Conservation (phyloP, 129 eudicot species). For the Flaveria sonorensis region DNA sequence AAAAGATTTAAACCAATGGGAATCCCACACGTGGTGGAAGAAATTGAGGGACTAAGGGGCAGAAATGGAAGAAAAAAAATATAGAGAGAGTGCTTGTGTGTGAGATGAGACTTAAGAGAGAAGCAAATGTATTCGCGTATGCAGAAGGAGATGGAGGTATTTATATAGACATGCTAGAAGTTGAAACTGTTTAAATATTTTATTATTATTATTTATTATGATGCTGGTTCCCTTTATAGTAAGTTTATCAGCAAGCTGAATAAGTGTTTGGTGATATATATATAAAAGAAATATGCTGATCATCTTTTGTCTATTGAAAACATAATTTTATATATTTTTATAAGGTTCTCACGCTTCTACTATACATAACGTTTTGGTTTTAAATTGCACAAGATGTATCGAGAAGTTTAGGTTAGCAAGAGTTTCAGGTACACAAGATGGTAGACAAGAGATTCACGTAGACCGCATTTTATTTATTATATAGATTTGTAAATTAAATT, state of each 20-base stretch:
- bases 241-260: conserved; percentile 65
- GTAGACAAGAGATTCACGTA: too few species aligned
- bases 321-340: too few species aligned
- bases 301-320: conserved; percentile 27
- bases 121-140: conserved; percentile 52
- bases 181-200: conserved; percentile 38
- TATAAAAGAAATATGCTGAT: conserved; percentile 29
- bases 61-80: background rate
- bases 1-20: background rate
- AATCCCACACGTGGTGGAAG: background rate
- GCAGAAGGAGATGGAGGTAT: conserved; percentile 46
- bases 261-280: conserved; percentile 52
- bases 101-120: conserved; percentile 32
- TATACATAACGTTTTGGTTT: too few species aligned
- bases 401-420: too few species aligned
- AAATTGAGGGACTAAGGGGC: background rate
- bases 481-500: too few species aligned
- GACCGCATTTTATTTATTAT: too few species aligned
- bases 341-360: too few species aligned
- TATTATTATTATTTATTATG: background rate
- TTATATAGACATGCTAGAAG: conserved; percentile 61
- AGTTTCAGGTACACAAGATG: too few species aligned
- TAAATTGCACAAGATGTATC: too few species aligned
- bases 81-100: conserved; percentile 8
- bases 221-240: conserved; percentile 43